These are phyloP conservation scores for Barnettozyma botsteinii DNA, from an alignment of 805 yeast genomes.

Conservation along the genomic window DNA sequence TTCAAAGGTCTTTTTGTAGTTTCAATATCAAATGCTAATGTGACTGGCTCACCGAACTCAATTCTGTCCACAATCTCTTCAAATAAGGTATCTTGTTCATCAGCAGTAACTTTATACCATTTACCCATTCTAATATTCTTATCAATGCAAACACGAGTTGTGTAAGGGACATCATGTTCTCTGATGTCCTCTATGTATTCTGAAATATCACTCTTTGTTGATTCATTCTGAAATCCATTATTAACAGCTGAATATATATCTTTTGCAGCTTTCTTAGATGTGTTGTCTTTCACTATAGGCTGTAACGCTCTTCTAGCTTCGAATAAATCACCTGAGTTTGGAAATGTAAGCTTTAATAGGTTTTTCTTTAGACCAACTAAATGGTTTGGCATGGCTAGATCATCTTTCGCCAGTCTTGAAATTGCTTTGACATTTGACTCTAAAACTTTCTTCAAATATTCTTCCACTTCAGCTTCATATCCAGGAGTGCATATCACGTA, in stretches of 20 bases:
- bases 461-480: conserved; percentile 68
- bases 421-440: conserved; percentile 59
- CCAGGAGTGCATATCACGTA: conserved; percentile 59
- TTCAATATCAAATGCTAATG: conserved; percentile 94
- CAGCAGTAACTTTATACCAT: conserved; percentile 82
- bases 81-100: conserved; percentile 47
- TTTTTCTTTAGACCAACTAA: conserved; percentile 66
- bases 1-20: conserved; percentile 95
- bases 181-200: conserved; percentile 71
- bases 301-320: conserved; percentile 64
- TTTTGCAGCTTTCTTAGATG: conserved; percentile 51
- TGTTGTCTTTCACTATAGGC: conserved; percentile 69
- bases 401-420: conserved; percentile 62
- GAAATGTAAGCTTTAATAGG: conserved; percentile 64
- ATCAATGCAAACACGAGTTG: conserved; percentile 94
- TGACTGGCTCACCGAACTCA: conserved; percentile 96
- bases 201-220: conserved; percentile 42
- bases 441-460: conserved; percentile 60
- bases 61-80: conserved; percentile 65
- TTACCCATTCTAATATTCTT: conserved; percentile 83
- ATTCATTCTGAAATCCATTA: conserved; percentile 25
- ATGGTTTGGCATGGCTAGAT: conserved; percentile 79
- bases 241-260: conserved; percentile 60
- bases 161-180: conserved; percentile 96
- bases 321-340: conserved; percentile 65